Conservation (phyloP, 179 eudicot genomes). For the Corrigiola litoralis region DNA sequence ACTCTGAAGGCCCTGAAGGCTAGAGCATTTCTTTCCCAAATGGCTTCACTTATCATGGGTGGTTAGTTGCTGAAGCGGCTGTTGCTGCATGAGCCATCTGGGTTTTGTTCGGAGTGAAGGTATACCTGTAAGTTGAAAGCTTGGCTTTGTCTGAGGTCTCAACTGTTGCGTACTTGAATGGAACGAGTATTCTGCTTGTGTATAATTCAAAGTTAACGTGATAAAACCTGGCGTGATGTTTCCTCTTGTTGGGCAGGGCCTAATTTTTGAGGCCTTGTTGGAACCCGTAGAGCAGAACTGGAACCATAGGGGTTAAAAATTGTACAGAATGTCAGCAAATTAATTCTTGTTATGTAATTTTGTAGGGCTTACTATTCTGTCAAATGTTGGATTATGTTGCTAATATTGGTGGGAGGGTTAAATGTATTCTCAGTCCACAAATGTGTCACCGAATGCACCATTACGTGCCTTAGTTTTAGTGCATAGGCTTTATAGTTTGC, state of each 20-base stretch:
- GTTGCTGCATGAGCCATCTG: slow-evolving; percentile 8
- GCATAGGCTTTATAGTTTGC: too few species aligned
- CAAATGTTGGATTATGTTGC: not conserved
- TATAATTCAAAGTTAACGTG: slow-evolving; percentile 16
- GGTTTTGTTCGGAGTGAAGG: slow-evolving; percentile 7
- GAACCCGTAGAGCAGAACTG: slow-evolving; percentile 23
- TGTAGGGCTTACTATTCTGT: not conserved
- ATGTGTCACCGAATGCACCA: not conserved
- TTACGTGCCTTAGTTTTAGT: too few species aligned
- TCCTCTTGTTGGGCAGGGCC: slow-evolving; percentile 24
- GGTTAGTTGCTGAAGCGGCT: not conserved
- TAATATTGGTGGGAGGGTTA: not conserved
- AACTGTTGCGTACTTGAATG: slow-evolving; percentile 14
- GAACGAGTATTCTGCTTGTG: slow-evolving; percentile 23
- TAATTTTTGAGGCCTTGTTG: slow-evolving; percentile 29
- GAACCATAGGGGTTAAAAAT: slow-evolving; percentile 20
- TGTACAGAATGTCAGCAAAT: slow-evolving; percentile 26
- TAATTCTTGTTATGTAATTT: not conserved
- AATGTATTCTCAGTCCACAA: not conserved
- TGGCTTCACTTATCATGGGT: not conserved
- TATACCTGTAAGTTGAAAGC: slow-evolving; percentile 23
- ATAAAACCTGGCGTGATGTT: slow-evolving; percentile 12
- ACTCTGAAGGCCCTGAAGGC: not conserved
- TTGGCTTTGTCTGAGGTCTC: slow-evolving; percentile 16
- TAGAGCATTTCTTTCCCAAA: not conserved